A percentile compares a stretch with the other conserved stretches of the same genome.
phyloP scores from a whole-genome alignment of 2,329 filamentous ascomycete genomes.

The Lecanosticta acicola region DNA sequence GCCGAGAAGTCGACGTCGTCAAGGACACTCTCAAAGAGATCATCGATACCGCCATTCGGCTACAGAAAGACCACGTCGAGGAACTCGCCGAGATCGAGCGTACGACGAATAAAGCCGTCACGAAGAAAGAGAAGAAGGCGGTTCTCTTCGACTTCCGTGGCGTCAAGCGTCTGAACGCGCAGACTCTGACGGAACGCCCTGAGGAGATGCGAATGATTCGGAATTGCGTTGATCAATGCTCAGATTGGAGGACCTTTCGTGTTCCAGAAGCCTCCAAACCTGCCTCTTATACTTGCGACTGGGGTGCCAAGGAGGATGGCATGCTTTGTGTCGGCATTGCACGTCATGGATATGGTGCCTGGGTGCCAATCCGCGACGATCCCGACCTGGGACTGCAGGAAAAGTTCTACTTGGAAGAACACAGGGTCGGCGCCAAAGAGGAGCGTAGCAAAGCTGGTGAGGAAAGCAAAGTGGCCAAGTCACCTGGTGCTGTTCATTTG shows the following conservation, averaged over 20 bases:
- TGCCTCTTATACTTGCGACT: constrained; percentile 83
- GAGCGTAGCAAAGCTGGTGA: constrained; percentile 71
- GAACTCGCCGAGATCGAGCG: constrained; percentile 60
- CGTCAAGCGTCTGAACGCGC: constrained; percentile 90
- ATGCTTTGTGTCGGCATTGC: constrained; percentile 95
- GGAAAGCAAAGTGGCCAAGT: constrained; percentile 69
- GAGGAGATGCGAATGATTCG: constrained; percentile 80
- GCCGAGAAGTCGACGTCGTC: constrained; percentile 76
- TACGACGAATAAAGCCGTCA: constrained; percentile 69
- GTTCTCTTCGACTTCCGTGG: constrained; percentile 91
- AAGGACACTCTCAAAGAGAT: constrained; percentile 71
- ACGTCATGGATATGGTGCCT: constrained; percentile 90
- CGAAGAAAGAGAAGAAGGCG: constrained; percentile 97
- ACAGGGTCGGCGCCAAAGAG: constrained; percentile 96
- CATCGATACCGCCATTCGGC: constrained; percentile 61
- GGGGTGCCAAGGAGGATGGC: constrained; percentile 89
- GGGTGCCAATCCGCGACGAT: constrained; percentile 91
- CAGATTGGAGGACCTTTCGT: constrained; percentile 74
- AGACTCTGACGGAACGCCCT: constrained; percentile 88
- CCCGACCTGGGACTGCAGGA: constrained; percentile 75
- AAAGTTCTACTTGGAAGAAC: constrained; percentile 94
- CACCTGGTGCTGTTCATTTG: constrained; percentile 93
- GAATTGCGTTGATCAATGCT: constrained; percentile 57
- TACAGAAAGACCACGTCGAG: constrained; percentile 68
- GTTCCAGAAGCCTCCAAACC: constrained; percentile 87